Base-by-base conservation (phyloP, 2,329 filamentous ascomycete genomes). In the Colletotrichum eleusines region DNA sequence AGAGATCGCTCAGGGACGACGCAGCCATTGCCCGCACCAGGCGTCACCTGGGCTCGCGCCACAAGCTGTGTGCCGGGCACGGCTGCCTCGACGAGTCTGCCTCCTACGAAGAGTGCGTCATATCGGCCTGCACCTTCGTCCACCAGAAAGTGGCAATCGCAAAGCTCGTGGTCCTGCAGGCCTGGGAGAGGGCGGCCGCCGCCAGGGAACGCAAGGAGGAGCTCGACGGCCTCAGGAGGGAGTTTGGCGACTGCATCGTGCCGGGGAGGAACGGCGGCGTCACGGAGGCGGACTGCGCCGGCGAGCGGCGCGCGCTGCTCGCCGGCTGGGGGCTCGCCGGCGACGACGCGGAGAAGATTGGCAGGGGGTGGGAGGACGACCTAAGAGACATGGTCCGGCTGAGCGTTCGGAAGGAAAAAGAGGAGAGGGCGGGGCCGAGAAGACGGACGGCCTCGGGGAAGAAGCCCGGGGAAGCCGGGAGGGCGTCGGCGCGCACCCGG, bases 201-300 rank as follows among this genome's bases (percentile, higher is more conserved):
- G 33, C 42, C 14, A 62, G 31, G 4, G n/a, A n/a, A 33, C 23
- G 3, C 16, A 38, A 40, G 5, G 31, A 38, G 6, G 28, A 62
- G 11, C 31, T 62, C 18, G 16, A 28, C 4, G 31, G 31, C 4
- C 59, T 62, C 1, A 38, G 11, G 4, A 40, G 16, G 14, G 59
- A 62, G 31, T 35, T 50, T 33, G 59, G 59, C 20, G 46, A 40
- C 16, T 14, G 23, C 4, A 33, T 62, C 31, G 12, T 62, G 5
- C 59, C 33, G 1, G 46, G 6, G 7, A 62, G 16, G 16, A 62
- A 62, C 33, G 46, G 59, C 7, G 59, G 59, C 16, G 18, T 62
- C 23, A 20, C n/a, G 16, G 42, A 40, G 18, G 44, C 5, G 28
- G 23, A 62, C 31, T 62, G 59, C n/a, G 14, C 16, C n/a, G 16